Conservation (phyloP, 805 yeast species). For the Nakazawaea laoshanensis region DNA sequence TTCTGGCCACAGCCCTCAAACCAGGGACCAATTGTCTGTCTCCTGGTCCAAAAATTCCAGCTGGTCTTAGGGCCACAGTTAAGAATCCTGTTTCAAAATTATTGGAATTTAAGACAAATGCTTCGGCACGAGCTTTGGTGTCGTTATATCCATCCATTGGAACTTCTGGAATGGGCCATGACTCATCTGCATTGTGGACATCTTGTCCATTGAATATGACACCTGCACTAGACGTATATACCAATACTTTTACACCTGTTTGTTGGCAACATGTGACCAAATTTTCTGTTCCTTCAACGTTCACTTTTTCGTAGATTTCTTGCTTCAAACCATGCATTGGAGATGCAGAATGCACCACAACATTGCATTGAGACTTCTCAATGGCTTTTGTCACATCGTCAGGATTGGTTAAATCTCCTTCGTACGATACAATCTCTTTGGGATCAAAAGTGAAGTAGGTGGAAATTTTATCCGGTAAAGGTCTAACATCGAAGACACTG, state of each 20-base stretch:
- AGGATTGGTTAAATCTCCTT: slow-evolving; percentile 79
- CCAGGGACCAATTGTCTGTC: slow-evolving; percentile 96
- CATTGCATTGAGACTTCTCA: slow-evolving; percentile 47
- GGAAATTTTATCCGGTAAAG: slow-evolving; percentile 67
- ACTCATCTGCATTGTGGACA: slow-evolving; percentile 84
- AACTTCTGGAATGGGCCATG: slow-evolving; percentile 83
- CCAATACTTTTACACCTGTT: slow-evolving; percentile 51
- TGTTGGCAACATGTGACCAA: slow-evolving; percentile 57
- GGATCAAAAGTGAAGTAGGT: slow-evolving; percentile 69
- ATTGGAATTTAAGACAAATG: slow-evolving; percentile 68
- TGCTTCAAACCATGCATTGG: slow-evolving; percentile 89
- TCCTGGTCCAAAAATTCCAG: slow-evolving; percentile 98
- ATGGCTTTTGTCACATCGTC: slow-evolving; percentile 64
- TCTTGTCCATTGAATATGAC: slow-evolving; percentile 96
- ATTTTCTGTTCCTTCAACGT: slow-evolving; percentile 80
- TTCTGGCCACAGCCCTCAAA: slow-evolving; percentile 67
- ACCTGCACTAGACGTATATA: slow-evolving; percentile 96
- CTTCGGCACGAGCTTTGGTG: slow-evolving; percentile 89
- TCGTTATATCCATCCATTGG: slow-evolving; percentile 97
- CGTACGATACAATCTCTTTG: slow-evolving; percentile 45
- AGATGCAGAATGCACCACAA: slow-evolving; percentile 92
- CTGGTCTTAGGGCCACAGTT: slow-evolving; percentile 89
- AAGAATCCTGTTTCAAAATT: slow-evolving; percentile 42
- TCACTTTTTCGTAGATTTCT: slow-evolving; percentile 79
- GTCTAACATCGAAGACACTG: slow-evolving; percentile 87